Evolutionary conservation across 139 green algal genomes (phyloP), one percentile per base, ranked within the genome.

Genomic region (Chlamydomonas urium): DNA sequence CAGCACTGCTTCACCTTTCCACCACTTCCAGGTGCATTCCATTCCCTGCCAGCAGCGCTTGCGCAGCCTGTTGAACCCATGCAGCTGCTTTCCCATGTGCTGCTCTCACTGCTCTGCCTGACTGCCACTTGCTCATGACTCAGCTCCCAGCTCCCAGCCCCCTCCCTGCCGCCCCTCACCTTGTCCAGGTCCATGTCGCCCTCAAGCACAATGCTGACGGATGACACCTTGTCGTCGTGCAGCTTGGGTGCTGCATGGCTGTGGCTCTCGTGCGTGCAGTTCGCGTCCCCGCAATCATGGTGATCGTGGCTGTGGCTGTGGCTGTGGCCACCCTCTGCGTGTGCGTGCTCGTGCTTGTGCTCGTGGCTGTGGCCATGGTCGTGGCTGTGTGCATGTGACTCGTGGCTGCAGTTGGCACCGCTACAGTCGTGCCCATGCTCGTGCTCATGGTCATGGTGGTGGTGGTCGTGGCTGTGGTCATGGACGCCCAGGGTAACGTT

Each of bases 111-210:
- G n/a, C n/a, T n/a, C n/a, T n/a, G n/a, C n/a, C n/a, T n/a, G n/a
- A n/a, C n/a, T n/a, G 26, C 47, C 47, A 37, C 33, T 29, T 4
- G 23, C 47, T 32, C 66, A n/a, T 60, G 3, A 4, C 65, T 60
- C 28, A 4, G 8, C 17, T 38, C 4, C 1, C 48, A 35, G 35
- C 58, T 45, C 61, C 42, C 0, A 1, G 3, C 36, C 8, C 79
- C 0, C n/a, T n/a, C n/a, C n/a, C n/a, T n/a, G n/a, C n/a, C n/a
- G n/a, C n/a, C n/a, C n/a, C n/a, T n/a, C 67, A 93, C 83, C 85
- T 93, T 93, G 42, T 97, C 89, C 14, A 98, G 79, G 76, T 98
- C 91, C 79, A 98, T 85, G 38, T 97, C 86, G 0, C 94, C 94
- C 5, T 97, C 87, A 1, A 96, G 69, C 19, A 74, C 53, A 2